Conservation (phyloP, 306 rosid genomes). For the Quercus berberidifolia region DNA sequence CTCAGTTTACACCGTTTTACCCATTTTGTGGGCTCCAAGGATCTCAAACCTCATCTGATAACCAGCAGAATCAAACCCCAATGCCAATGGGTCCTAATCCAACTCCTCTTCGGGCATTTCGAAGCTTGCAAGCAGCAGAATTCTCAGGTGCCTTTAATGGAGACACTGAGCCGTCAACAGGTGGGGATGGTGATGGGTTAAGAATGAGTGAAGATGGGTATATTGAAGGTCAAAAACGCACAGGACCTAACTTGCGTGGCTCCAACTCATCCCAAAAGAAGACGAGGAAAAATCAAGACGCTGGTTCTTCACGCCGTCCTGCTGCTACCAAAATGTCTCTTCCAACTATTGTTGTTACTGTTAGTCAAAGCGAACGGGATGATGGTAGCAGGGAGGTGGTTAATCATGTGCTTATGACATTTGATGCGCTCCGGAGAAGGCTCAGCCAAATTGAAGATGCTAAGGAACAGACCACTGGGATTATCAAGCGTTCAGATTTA, state of each 20-base stretch:
- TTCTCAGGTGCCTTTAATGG: conserved; percentile 17
- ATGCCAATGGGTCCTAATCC: conserved; percentile 25
- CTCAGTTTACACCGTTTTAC: conserved; percentile 50
- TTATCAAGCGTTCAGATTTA: conserved; percentile 47
- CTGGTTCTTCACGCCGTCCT: neutral
- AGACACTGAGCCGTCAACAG: conserved; percentile 5
- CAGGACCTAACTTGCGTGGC: neutral
- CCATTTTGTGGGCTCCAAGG: conserved; percentile 27
- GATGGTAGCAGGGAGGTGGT: conserved; percentile 45
- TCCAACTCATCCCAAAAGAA: conserved; percentile 27
- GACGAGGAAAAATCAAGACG: conserved; percentile 24
- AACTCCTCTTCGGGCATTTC: conserved; percentile 42
- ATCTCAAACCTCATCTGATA: conserved; percentile 30
- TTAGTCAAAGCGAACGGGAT: conserved; percentile 15
- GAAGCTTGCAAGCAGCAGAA: conserved; percentile 20
- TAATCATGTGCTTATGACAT: conserved; percentile 38
- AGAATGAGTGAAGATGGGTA: conserved; percentile 9
- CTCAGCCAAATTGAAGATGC: conserved; percentile 58
- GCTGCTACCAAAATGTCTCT: neutral
- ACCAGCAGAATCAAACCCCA: neutral
- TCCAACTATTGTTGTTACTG: conserved; percentile 11
- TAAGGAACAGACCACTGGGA: conserved; percentile 19
- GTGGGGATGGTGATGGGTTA: conserved; percentile 13
- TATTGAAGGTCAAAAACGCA: conserved; percentile 4
- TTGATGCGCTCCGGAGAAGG: conserved; percentile 58